phyloP scores from a whole-genome alignment of 2,329 filamentous ascomycete genomes.

The Ophiostoma sp. region DNA sequence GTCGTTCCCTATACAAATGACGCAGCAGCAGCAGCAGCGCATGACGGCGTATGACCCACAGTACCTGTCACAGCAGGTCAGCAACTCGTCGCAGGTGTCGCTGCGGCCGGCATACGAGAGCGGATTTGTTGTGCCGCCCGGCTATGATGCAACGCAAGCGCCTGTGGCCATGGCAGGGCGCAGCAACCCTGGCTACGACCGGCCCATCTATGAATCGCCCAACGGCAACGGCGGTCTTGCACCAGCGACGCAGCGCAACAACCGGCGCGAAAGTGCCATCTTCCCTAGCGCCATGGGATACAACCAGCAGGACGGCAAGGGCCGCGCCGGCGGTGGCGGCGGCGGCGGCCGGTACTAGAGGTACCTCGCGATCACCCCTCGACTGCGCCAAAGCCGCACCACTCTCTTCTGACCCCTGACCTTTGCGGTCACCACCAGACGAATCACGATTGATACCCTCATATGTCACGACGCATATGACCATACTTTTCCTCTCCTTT shows the following conservation, averaged over 20 bases:
- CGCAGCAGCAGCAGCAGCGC: conserved; percentile 24
- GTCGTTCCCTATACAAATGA: conserved; percentile 17
- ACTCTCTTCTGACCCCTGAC: conserved; percentile 20
- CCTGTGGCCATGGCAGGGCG: conserved; percentile 29
- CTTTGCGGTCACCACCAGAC: background rate
- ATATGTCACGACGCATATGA: conserved; percentile 8
- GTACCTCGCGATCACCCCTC: conserved; percentile 21
- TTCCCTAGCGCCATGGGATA: conserved; percentile 39
- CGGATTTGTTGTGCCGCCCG: conserved; percentile 29
- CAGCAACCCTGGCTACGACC: conserved; percentile 37
- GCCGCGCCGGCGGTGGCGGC: conserved; percentile 51
- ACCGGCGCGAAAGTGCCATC: conserved; percentile 55
- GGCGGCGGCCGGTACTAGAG: conserved; percentile 37
- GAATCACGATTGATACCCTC: conserved; percentile 17
- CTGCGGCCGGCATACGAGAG: conserved; percentile 28
- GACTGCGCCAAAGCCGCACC: conserved; percentile 23
- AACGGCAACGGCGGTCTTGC: conserved; percentile 27
- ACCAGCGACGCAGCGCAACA: conserved; percentile 35
- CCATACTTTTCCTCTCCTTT: background rate
- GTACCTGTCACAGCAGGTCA: conserved; percentile 30
- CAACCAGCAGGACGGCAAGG: conserved; percentile 36
- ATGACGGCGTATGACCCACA: conserved; percentile 43
- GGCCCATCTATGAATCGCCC: conserved; percentile 34
- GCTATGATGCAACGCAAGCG: conserved; percentile 36
- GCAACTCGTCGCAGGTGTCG: conserved; percentile 22